A percentile compares a stretch with the other conserved stretches of the same genome.
Conservation (phyloP, 2,329 filamentous ascomycete genomes). For the Geosmithia flava region DNA sequence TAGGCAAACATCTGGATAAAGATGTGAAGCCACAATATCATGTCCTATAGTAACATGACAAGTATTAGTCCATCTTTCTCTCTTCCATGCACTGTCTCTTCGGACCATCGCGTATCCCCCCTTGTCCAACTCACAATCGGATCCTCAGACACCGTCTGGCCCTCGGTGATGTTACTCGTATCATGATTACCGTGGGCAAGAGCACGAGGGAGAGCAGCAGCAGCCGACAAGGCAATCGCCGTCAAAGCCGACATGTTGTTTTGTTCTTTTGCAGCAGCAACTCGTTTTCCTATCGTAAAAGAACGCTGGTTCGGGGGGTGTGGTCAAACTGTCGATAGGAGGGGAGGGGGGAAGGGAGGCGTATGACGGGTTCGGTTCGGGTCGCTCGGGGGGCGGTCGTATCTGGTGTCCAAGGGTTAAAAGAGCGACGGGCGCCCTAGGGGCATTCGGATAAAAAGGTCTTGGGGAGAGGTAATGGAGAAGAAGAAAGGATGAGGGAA, state of each 20-base stretch:
- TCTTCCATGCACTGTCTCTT: not conserved
- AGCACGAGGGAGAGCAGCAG: conserved; percentile 2
- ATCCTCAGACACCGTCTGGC: conserved; percentile 55
- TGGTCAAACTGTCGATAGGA: too few relatives aligned
- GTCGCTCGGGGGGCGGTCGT: not conserved
- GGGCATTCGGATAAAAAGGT: not conserved
- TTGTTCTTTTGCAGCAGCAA: too few relatives aligned
- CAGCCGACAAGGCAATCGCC: not conserved
- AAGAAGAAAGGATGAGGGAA: not conserved
- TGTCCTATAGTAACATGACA: conserved; percentile 40
- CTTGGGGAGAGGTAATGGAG: not conserved
- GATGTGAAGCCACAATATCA: conserved; percentile 88
- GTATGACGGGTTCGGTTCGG: not conserved
- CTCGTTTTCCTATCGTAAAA: too few relatives aligned
- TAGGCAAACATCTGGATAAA: conserved; percentile 77
- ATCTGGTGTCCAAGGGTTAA: not conserved
- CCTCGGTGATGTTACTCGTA: conserved; percentile 47
- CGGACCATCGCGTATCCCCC: not conserved
- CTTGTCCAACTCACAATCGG: conserved; percentile 50
- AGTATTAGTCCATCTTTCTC: conserved; percentile 15
- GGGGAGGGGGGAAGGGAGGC: not conserved
- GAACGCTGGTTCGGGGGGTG: too few relatives aligned
- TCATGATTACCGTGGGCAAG: conserved; percentile 35
- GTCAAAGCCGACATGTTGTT: not conserved
- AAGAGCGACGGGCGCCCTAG: not conserved